These are phyloP conservation scores for Colletotrichum caudatum DNA, from an alignment of 2,329 filamentous ascomycete genomes.

Conservation along the genomic window DNA sequence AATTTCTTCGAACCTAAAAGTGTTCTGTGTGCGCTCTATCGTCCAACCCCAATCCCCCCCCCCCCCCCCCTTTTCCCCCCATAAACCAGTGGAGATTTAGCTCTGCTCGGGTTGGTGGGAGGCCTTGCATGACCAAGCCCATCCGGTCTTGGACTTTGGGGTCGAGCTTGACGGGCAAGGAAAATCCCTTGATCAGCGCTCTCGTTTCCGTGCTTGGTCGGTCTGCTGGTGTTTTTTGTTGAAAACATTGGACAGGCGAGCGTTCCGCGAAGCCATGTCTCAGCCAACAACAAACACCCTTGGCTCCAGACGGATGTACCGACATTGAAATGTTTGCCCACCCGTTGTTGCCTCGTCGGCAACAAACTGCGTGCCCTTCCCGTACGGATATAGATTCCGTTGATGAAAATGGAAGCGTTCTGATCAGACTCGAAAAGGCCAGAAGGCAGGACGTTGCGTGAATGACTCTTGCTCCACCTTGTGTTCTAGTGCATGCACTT, in stretches of 20 bases:
- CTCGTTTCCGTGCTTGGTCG: slow-evolving; percentile 1
- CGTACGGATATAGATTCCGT: too few species aligned
- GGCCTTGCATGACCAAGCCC: slow-evolving; percentile 31
- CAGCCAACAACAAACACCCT: not conserved
- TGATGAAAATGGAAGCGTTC: not conserved
- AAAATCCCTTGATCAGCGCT: slow-evolving; percentile 24
- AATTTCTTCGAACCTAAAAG: not conserved
- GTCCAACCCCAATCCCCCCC: slow-evolving; percentile 3
- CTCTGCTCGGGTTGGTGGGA: slow-evolving; percentile 11
- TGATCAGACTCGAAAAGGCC: not conserved
- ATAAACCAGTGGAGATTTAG: slow-evolving; percentile 36
- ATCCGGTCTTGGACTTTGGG: slow-evolving; percentile 31
- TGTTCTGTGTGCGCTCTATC: not conserved
- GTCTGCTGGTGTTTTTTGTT: not conserved
- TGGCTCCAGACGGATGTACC: not conserved
- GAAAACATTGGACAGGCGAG: slow-evolving; percentile 26
- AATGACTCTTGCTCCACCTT: not conserved
- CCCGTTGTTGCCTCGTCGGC: not conserved
- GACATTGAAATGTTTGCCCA: not conserved
- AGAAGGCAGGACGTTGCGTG: slow-evolving; percentile 19
- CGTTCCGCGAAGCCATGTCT: not conserved
- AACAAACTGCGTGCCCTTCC: not conserved
- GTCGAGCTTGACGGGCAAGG: slow-evolving; percentile 35
- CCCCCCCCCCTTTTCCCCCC: not conserved
- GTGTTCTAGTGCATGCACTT: not conserved